Conservation (phyloP, 306 rosid genomes). For the Quercus alba region DNA sequence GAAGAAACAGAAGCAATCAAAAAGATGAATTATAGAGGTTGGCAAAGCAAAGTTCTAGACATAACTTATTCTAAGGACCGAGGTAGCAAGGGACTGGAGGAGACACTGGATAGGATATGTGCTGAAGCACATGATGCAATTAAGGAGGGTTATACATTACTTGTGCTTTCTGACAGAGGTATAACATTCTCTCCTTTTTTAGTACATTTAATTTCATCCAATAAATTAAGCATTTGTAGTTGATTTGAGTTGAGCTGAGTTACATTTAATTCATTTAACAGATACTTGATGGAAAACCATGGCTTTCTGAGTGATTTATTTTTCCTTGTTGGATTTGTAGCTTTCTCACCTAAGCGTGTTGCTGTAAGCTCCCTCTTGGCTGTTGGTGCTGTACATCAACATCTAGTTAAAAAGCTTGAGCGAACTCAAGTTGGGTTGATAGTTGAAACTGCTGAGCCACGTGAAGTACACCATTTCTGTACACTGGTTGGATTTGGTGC, state of each 20-base stretch:
- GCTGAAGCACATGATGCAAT: slow-evolving; percentile 81
- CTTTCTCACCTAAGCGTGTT: slow-evolving; percentile 76
- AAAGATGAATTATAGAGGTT: slow-evolving; percentile 84
- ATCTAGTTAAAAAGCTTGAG: slow-evolving; percentile 81
- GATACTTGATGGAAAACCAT: background rate
- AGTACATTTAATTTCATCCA: background rate
- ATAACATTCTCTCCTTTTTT: slow-evolving; percentile 10
- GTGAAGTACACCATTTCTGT: slow-evolving; percentile 99
- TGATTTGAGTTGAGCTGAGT: too few relatives aligned
- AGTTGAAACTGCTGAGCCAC: slow-evolving; percentile 97
- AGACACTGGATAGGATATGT: slow-evolving; percentile 83
- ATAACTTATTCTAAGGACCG: slow-evolving; percentile 72
- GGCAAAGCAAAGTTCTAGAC: slow-evolving; percentile 90
- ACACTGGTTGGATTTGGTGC: slow-evolving; percentile 96
- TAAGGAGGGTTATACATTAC: slow-evolving; percentile 71
- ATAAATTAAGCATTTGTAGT: too few relatives aligned
- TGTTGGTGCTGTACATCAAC: slow-evolving; percentile 96
- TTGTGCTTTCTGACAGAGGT: slow-evolving; percentile 98
- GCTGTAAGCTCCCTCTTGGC: slow-evolving; percentile 95
- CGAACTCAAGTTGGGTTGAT: slow-evolving; percentile 93
- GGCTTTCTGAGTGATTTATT: background rate
- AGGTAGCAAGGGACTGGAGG: slow-evolving; percentile 81
- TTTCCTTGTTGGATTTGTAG: slow-evolving; percentile 32
- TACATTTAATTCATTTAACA: too few relatives aligned
- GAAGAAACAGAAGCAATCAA: slow-evolving; percentile 85